phyloP scores from a whole-genome alignment of 1,284 basidiomycete species.

The Abortiporus biennis region DNA sequence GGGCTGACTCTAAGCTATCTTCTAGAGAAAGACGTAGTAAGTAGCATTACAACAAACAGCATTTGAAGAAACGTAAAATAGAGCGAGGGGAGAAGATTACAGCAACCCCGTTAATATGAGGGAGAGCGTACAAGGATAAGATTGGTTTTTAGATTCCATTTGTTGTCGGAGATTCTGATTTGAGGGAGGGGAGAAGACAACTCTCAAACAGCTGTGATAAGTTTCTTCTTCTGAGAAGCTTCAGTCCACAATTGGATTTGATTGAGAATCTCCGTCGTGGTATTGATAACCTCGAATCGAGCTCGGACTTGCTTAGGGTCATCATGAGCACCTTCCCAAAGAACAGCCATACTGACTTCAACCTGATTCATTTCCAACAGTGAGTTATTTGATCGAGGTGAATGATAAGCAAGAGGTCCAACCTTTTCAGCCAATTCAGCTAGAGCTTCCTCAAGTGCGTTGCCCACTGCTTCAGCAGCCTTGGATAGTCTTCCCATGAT shows the following conservation, averaged over 20 bases:
- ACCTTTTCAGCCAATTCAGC: conserved; percentile 50
- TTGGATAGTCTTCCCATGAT: conserved; percentile 39
- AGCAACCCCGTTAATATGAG: no score
- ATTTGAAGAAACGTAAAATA: no score
- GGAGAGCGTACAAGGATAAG: no score
- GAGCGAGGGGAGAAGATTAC: no score
- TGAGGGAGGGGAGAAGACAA: no score
- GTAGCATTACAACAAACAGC: no score
- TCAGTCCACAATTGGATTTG: conserved; percentile 38
- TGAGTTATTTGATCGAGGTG: neutral
- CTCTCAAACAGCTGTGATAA: no score
- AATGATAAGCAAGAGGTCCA: conserved; percentile 7
- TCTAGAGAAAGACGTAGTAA: no score
- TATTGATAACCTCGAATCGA: conserved; percentile 33
- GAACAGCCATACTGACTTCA: conserved; percentile 51
- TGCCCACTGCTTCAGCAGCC: conserved; percentile 44
- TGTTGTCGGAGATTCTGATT: no score
- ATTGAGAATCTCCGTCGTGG: conserved; percentile 30
- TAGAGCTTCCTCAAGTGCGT: conserved; percentile 39
- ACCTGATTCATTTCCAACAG: conserved; percentile 27
- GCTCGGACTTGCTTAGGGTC: conserved; percentile 36
- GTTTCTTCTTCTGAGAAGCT: conserved; percentile 28
- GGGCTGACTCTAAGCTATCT: no score
- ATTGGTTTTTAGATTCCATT: no score
- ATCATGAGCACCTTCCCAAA: conserved; percentile 51